Conservation (phyloP, 2,329 filamentous ascomycete species). For the Ascochyta viciae-villosae region DNA sequence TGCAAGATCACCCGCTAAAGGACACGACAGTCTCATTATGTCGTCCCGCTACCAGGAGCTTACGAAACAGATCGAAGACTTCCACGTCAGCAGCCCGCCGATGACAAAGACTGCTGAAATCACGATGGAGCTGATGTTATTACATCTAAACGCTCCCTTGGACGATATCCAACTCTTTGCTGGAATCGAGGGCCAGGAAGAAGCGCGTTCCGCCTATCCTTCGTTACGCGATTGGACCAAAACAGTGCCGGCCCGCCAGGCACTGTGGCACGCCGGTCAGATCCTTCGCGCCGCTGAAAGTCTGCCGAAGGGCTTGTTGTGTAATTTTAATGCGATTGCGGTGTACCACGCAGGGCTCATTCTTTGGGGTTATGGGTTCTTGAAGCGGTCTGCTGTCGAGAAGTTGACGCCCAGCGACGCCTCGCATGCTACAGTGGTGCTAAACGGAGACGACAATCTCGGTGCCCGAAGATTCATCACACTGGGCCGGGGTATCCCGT, state of each 20-base stretch:
- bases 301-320: conserved; percentile 62
- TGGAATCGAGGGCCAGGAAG: conserved; percentile 71
- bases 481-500: conserved; percentile 62
- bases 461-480: conserved; percentile 65
- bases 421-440: conserved; percentile 44
- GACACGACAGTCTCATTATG: conserved; percentile 48
- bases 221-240: conserved; percentile 66
- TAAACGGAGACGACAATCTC: conserved; percentile 64
- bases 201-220: conserved; percentile 66
- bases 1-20: conserved; percentile 50
- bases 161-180: conserved; percentile 72
- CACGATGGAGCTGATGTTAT: conserved; percentile 61
- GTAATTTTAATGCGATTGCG: conserved; percentile 72
- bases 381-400: conserved; percentile 42
- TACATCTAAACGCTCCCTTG: conserved; percentile 70
- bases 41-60: conserved; percentile 61
- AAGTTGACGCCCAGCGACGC: conserved; percentile 41
- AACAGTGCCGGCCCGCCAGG: conserved; percentile 63
- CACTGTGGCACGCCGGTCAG: conserved; percentile 73
- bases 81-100: conserved; percentile 55
- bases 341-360: conserved; percentile 73
- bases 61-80: conserved; percentile 62
- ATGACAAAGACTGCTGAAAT: conserved; percentile 42
- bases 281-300: conserved; percentile 66
- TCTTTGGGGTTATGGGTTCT: conserved; percentile 73